Conservation (phyloP, 306 rosid species). For the Quercus aquifolioides region DNA sequence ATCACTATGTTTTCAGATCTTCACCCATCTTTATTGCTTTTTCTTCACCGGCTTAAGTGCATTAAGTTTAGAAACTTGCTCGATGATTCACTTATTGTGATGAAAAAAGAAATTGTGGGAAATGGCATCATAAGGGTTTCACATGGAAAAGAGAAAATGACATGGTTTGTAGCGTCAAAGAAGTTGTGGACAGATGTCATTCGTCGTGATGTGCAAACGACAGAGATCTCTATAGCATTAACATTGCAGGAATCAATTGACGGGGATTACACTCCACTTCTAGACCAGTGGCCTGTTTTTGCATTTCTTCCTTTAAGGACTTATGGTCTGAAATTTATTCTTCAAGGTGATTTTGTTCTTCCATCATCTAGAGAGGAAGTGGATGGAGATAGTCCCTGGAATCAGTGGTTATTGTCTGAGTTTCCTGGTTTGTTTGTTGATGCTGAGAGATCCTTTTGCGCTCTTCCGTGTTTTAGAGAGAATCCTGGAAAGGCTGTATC, state of each 20-base stretch:
- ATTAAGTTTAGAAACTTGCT: conserved; percentile 68
- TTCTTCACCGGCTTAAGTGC: conserved; percentile 92
- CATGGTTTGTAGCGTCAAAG: conserved; percentile 84
- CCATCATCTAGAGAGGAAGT: conserved; percentile 99
- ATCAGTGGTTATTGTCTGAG: conserved; percentile 89
- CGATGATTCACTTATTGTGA: conserved; percentile 59
- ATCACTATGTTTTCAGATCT: conserved; percentile 74
- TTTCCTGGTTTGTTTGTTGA: conserved; percentile 81
- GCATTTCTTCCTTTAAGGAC: conserved; percentile 92
- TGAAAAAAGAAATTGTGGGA: conserved; percentile 79
- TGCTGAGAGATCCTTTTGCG: conserved; percentile 71
- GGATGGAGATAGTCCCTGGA: conserved; percentile 95
- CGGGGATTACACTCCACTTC: conserved; percentile 53
- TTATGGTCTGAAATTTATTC: conserved; percentile 85
- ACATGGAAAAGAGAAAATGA: conserved; percentile 74
- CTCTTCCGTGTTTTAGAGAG: conserved; percentile 68
- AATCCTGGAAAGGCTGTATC: conserved; percentile 84
- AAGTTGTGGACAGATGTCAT: conserved; percentile 56
- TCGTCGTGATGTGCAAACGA: conserved; percentile 59
- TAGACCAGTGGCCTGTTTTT: conserved; percentile 83
- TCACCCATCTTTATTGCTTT: conserved; percentile 81
- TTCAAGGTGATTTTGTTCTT: conserved; percentile 96
- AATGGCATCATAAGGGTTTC: conserved; percentile 78
- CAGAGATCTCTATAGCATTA: conserved; percentile 90
- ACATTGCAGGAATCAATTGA: conserved; percentile 62